These are phyloP conservation scores for Alternaria tenuissima DNA, from an alignment of 2,329 filamentous ascomycete genomes.

Conservation along the genomic window DNA sequence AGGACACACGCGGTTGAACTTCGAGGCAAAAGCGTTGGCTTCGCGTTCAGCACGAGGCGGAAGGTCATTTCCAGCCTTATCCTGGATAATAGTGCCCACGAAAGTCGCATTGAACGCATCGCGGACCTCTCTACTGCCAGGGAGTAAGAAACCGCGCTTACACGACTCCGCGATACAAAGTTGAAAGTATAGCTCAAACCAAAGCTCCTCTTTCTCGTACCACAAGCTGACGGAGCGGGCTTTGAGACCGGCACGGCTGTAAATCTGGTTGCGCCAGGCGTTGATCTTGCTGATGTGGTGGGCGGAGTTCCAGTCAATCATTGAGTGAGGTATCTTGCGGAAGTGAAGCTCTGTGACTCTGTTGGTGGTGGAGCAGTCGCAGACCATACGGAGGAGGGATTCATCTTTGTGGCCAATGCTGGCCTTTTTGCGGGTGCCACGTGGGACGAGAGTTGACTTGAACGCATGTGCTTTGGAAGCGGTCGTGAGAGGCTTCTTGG, in stretches of 20 bases:
- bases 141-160: conserved; percentile 19
- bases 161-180: conserved; percentile 23
- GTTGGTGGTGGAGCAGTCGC: conserved; percentile 14
- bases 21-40: conserved; percentile 24
- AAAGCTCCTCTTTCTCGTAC: conserved; percentile 28
- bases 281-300: conserved; percentile 34
- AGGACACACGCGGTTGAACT: conserved; percentile 24
- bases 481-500: background rate
- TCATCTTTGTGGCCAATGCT: conserved; percentile 12
- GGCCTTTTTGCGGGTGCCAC: conserved; percentile 18
- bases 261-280: conserved; percentile 35
- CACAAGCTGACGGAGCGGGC: conserved; percentile 23
- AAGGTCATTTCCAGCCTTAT: conserved; percentile 2
- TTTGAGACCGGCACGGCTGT: conserved; percentile 30
- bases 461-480: background rate
- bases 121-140: conserved; percentile 5
- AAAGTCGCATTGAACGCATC: conserved; percentile 31
- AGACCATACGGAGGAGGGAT: conserved; percentile 25
- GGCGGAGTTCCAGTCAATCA: conserved; percentile 30
- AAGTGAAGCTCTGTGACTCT: conserved; percentile 26
- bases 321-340: conserved; percentile 22
- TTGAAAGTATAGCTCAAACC: conserved; percentile 30
- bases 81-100: conserved; percentile 7
- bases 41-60: conserved; percentile 10
- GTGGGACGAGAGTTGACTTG: conserved; percentile 18